Conservation (phyloP, 352 stramenopile species). For the Peronosclerospora sorghi region DNA sequence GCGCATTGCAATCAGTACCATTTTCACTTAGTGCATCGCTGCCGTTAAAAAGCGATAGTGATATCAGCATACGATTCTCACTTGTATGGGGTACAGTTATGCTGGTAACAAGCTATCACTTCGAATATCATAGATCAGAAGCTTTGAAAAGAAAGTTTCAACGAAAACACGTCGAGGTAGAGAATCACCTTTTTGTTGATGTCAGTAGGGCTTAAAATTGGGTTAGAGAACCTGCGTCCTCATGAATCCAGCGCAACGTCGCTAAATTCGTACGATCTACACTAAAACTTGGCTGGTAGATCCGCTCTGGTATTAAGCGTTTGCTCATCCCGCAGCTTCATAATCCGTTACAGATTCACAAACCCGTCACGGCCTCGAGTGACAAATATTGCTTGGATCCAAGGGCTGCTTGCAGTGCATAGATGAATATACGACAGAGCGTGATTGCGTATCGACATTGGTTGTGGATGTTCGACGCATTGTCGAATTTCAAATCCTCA, state of each 20-base stretch:
- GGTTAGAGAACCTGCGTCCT: slow-evolving; percentile 1
- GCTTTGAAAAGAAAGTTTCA: neutral
- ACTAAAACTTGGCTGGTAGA: slow-evolving; percentile 33
- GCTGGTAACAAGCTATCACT: slow-evolving; percentile 12
- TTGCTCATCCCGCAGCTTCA: slow-evolving; percentile 47
- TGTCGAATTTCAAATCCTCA: slow-evolving; percentile 67
- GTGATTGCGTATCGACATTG: slow-evolving; percentile 38
- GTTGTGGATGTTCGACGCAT: slow-evolving; percentile 37
- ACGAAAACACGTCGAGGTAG: too few relatives aligned
- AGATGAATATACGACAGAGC: slow-evolving; percentile 50
- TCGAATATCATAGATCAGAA: slow-evolving; percentile 40
- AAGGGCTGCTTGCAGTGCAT: slow-evolving; percentile 4
- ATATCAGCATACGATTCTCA: slow-evolving; percentile 39
- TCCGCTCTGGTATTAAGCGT: slow-evolving; percentile 12
- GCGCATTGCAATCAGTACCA: slow-evolving; percentile 6
- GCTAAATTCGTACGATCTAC: slow-evolving; percentile 53
- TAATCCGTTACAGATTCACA: too few relatives aligned
- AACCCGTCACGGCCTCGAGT: slow-evolving; percentile 67
- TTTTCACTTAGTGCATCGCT: slow-evolving; percentile 9
- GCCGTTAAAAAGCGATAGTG: slow-evolving; percentile 24
- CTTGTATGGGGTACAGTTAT: slow-evolving; percentile 19
- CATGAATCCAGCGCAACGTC: slow-evolving; percentile 27
- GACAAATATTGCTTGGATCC: slow-evolving; percentile 20
- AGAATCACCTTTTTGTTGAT: slow-evolving; percentile 23
- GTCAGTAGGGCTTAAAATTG: slow-evolving; percentile 36